Conservation (phyloP, 148 eudicot species). For the Selenicereus undatus region DNA sequence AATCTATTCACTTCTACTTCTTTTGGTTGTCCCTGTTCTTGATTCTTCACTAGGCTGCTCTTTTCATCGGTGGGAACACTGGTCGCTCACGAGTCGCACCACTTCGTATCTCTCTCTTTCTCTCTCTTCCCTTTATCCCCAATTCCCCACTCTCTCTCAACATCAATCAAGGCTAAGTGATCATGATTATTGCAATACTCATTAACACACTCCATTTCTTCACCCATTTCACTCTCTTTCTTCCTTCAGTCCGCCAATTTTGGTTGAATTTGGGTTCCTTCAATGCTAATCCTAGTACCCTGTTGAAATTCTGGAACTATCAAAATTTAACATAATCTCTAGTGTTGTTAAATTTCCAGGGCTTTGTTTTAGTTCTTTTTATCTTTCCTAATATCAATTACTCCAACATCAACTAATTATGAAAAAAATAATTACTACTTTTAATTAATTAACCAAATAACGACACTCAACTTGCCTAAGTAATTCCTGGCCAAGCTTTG, state of each 20-base stretch:
- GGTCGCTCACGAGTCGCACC: slow-evolving; percentile 13
- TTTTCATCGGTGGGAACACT: background rate
- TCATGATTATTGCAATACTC: slow-evolving; percentile 10
- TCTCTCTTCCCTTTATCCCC: background rate
- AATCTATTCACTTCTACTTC: background rate
- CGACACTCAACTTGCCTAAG: no score
- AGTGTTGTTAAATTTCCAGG: background rate
- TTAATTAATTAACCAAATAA: no score
- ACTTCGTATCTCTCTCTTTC: slow-evolving; percentile 7
- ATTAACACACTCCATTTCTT: slow-evolving; percentile 1
- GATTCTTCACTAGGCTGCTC: background rate
- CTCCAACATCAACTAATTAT: no score
- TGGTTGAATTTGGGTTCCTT: background rate
- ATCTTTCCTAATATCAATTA: no score
- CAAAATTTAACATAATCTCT: background rate
- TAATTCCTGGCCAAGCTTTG: no score
- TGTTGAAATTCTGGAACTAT: background rate
- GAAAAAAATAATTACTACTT: no score
- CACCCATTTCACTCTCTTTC: background rate
- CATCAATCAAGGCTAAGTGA: background rate
- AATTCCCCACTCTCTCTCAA: background rate
- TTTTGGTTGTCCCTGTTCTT: background rate
- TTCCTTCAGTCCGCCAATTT: background rate
- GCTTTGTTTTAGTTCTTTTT: no score
- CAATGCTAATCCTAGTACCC: background rate